Evolutionary conservation across 2,329 filamentous ascomycete genomes (phyloP).

Genomic region (Colletotrichum lindemuthianum): DNA sequence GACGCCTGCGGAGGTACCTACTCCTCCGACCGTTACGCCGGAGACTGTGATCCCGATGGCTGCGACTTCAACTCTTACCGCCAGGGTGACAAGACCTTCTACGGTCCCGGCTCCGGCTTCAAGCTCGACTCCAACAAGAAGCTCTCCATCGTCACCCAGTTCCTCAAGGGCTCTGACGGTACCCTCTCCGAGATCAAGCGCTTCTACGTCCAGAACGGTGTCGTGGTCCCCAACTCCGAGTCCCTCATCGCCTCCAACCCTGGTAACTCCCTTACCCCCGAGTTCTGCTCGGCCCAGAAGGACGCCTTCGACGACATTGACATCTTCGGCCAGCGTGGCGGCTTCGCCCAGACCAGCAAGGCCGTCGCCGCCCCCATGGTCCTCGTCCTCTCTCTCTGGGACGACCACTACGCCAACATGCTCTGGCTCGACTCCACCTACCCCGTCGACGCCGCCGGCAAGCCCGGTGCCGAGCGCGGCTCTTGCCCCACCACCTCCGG

Average conservation of each 20-base stretch:
- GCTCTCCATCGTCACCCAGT: constrained; percentile 75
- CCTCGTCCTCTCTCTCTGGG: constrained; percentile 65
- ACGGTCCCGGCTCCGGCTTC: constrained; percentile 62
- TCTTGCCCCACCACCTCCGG: constrained; percentile 63
- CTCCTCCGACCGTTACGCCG: constrained; percentile 64
- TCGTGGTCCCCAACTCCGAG: constrained; percentile 64
- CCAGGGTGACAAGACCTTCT: constrained; percentile 71
- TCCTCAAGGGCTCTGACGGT: constrained; percentile 59
- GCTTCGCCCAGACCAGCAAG: constrained; percentile 65
- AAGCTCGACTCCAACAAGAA: constrained; percentile 68
- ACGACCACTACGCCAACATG: constrained; percentile 56
- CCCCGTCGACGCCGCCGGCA: constrained; percentile 55
- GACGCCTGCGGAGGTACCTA: constrained; percentile 65
- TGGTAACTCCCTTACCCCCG: constrained; percentile 62
- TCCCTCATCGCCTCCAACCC: constrained; percentile 50
- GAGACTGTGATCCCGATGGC: constrained; percentile 74
- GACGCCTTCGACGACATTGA: constrained; percentile 62
- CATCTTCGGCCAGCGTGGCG: constrained; percentile 66
- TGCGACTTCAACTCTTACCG: constrained; percentile 78
- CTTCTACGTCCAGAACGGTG: constrained; percentile 72
- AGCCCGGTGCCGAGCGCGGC: constrained; percentile 63
- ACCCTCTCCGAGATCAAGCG: constrained; percentile 69
- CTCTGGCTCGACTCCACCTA: constrained; percentile 78
- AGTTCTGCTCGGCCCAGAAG: constrained; percentile 70
- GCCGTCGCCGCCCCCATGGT: constrained; percentile 56